Base-by-base conservation (phyloP, 1,284 basidiomycete species). In the Cystobasidiaceae sp. region DNA sequence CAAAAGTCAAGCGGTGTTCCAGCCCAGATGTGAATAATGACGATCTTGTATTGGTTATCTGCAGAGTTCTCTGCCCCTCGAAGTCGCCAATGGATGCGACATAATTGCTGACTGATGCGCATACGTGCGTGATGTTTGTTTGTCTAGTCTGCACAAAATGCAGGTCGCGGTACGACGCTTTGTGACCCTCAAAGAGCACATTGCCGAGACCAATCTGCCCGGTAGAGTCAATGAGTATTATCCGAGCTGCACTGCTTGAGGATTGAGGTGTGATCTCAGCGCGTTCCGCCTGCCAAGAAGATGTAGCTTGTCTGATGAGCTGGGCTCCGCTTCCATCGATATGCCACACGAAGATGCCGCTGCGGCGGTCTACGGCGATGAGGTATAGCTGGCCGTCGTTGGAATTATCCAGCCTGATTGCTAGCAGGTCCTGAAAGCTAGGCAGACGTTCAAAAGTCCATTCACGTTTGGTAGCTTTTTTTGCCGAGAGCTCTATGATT, bases 1-100 rank as follows among this genome's bases (percentile, higher is more conserved):
- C 81, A 66, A 85, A 85, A 13, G 82, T 75, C 33, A 81, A 79
- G 32, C 81, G 80, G 72, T 86, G 87, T 76, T 94, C 91, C 51
- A 92, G 50, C 8, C 60, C 60, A 1, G 48, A 52, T 11, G 60
- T 52, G 23, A 62, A 62, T 17, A 62, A 30, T 15, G 60, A 62
- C 9, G 60, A 51, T 45, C 54, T 48, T n/a, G 60, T 62, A 52
- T 62, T 62, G 37, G 33, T 27, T 8, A 62, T 52, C 1, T 23
- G 49, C 30, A 62, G 32, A 19, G 32, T 25, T 15, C 15, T 23
- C 9, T 30, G 17, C 19, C 25, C 48, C 3, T 33, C 28, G 4
- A 32, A 9, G 9, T 1, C 17, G 13, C 37, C 49, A 3, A 48
- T 37, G 9, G 34, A 41, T 11, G 60, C 60, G 23, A 62, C 41